Percentiles rank a stretch among this genome's conserved stretches.
Conservation (phyloP, 768 basidiomycete species). For the Boletus sensibilis region DNA sequence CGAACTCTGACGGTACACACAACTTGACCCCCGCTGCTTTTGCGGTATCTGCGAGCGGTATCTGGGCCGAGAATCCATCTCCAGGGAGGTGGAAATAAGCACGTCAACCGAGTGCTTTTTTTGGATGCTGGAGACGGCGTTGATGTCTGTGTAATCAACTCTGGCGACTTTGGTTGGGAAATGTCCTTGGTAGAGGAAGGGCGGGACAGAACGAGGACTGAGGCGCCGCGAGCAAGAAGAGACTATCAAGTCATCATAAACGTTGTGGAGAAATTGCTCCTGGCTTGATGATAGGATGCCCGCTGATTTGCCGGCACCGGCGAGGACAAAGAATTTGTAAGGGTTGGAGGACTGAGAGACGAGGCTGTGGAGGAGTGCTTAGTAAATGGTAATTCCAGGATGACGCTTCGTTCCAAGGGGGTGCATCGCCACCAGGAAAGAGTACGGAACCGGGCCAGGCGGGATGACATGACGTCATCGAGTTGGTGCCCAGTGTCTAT, state of each 20-base stretch:
- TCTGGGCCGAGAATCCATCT: background rate
- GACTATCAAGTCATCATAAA: too few species aligned
- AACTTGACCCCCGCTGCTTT: background rate
- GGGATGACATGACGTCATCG: background rate
- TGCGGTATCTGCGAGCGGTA: background rate
- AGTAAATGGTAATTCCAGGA: too few species aligned
- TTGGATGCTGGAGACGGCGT: background rate
- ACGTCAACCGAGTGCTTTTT: background rate
- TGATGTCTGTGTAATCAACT: background rate
- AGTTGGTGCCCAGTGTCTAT: background rate
- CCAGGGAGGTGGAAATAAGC: background rate
- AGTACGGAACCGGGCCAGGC: background rate
- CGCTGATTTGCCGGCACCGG: background rate
- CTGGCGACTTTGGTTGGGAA: background rate
- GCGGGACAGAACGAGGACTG: too few species aligned
- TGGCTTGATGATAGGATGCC: background rate
- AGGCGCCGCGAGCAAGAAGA: too few species aligned
- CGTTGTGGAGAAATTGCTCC: too few species aligned
- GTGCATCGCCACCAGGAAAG: background rate
- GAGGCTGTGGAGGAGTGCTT: too few species aligned
- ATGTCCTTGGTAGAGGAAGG: too few species aligned
- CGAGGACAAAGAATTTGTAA: background rate
- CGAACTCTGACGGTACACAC: background rate
- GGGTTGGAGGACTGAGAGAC: too few species aligned
- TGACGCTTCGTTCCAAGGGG: too few species aligned